Percentiles rank a stretch among this genome's conserved stretches.
Evolutionary conservation across 768 basidiomycete genomes (phyloP).

Genomic region (Harrya chromipes): DNA sequence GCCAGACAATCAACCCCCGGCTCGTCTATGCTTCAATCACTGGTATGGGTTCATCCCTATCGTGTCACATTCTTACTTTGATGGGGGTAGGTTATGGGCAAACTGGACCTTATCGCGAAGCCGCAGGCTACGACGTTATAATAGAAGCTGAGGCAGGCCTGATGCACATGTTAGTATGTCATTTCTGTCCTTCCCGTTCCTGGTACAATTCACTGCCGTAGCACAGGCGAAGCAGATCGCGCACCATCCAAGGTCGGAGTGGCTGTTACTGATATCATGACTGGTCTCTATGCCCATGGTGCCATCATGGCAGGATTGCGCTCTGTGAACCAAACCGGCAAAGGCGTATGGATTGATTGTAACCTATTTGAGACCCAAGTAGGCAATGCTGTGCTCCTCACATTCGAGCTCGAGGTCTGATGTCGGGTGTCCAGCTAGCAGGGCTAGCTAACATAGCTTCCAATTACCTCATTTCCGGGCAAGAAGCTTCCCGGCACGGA

Average conservation of each 20-base stretch:
- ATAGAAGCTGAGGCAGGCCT: slow-evolving; percentile 90
- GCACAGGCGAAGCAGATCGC: slow-evolving; percentile 86
- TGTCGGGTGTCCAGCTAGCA: slow-evolving; percentile 56
- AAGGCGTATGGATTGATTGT: slow-evolving; percentile 89
- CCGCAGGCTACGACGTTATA: slow-evolving; percentile 86
- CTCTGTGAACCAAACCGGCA: slow-evolving; percentile 78
- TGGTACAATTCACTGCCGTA: slow-evolving; percentile 28
- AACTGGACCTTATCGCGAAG: slow-evolving; percentile 80
- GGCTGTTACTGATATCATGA: slow-evolving; percentile 86
- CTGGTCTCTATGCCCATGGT: slow-evolving; percentile 86
- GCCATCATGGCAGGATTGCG: slow-evolving; percentile 89
- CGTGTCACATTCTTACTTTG: background rate
- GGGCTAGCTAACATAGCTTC: slow-evolving; percentile 91
- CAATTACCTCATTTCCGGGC: slow-evolving; percentile 84
- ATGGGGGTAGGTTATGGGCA: slow-evolving; percentile 67
- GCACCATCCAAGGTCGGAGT: slow-evolving; percentile 94
- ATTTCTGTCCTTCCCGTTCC: slow-evolving; percentile 9
- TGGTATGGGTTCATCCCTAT: slow-evolving; percentile 42
- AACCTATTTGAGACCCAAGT: slow-evolving; percentile 93
- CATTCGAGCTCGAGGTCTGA: background rate
- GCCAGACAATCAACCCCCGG: slow-evolving; percentile 68
- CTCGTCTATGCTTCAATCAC: slow-evolving; percentile 90
- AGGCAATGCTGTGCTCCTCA: slow-evolving; percentile 11
- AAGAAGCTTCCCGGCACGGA: slow-evolving; percentile 84
- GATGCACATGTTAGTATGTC: slow-evolving; percentile 78